These are phyloP conservation scores for Fragaria vesca DNA, from an alignment of 306 rosid genomes.

Conservation along the genomic window DNA sequence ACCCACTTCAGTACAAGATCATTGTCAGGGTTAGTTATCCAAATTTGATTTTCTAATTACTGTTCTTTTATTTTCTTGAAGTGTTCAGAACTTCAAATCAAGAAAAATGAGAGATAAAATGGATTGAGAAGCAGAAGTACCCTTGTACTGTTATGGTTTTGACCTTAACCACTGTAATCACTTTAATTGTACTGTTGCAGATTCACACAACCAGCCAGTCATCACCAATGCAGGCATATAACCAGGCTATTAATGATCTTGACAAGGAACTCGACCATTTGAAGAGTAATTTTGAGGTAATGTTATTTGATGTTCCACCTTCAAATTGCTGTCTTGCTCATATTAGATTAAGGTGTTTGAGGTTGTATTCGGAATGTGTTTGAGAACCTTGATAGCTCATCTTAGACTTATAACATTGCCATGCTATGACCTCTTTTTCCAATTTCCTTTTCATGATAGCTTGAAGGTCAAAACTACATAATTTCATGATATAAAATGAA, in stretches of 20 bases:
- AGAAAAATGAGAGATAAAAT: neutral
- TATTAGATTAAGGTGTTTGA: neutral
- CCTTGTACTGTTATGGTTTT: slow-evolving; percentile 1
- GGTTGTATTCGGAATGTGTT: neutral
- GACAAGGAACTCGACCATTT: slow-evolving; percentile 79
- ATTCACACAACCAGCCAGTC: slow-evolving; percentile 94
- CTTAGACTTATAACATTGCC: neutral
- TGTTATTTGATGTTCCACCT: slow-evolving; percentile 4
- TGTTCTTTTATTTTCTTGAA: neutral
- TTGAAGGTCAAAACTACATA: neutral
- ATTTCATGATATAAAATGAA: neutral
- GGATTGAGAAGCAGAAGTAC: neutral
- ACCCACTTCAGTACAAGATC: slow-evolving; percentile 91
- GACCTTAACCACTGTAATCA: slow-evolving; percentile 6
- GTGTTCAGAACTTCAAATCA: neutral
- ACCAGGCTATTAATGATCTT: slow-evolving; percentile 87
- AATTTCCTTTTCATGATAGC: neutral
- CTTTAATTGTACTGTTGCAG: slow-evolving; percentile 34
- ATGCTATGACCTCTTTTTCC: neutral
- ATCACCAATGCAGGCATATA: slow-evolving; percentile 93
- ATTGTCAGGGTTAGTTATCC: slow-evolving; percentile 65
- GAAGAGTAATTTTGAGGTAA: slow-evolving; percentile 77
- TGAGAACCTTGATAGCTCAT: neutral
- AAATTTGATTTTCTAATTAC: neutral
- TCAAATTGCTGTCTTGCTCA: neutral